Evolutionary conservation across 2,329 filamentous ascomycete species (phyloP).

Genomic region (Penicillium sp.): DNA sequence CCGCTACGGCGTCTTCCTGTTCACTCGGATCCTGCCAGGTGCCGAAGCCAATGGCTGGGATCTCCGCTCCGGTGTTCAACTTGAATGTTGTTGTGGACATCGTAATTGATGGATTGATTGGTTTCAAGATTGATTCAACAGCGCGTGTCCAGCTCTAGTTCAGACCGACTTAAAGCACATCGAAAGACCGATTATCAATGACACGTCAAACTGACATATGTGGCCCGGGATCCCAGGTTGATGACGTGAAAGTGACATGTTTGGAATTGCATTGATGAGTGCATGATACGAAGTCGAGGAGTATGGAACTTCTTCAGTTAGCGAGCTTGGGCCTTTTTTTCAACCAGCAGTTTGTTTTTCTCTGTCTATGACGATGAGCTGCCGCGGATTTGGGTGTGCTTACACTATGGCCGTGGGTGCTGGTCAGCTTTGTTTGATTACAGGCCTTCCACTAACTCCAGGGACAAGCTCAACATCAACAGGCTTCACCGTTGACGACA

Average conservation of each 20-base stretch:
- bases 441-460: background rate
- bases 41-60: conserved; percentile 45
- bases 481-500: background rate
- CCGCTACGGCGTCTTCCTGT: conserved; percentile 43
- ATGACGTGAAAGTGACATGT: background rate
- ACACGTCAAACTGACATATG: background rate
- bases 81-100: conserved; percentile 33
- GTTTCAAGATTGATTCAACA: background rate
- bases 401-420: background rate
- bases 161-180: too few relatives aligned
- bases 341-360: background rate
- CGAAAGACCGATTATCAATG: too few relatives aligned
- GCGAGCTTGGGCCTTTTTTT: background rate
- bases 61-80: conserved; percentile 42
- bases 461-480: background rate
- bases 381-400: background rate
- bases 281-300: background rate
- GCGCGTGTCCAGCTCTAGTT: background rate
- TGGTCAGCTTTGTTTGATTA: background rate
- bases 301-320: background rate
- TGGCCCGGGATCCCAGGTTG: background rate
- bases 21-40: conserved; percentile 48
- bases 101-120: background rate
- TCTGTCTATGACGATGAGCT: background rate
- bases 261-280: background rate